Evolutionary conservation across 306 rosid species (phyloP).

Genomic region (Geum urbanum): DNA sequence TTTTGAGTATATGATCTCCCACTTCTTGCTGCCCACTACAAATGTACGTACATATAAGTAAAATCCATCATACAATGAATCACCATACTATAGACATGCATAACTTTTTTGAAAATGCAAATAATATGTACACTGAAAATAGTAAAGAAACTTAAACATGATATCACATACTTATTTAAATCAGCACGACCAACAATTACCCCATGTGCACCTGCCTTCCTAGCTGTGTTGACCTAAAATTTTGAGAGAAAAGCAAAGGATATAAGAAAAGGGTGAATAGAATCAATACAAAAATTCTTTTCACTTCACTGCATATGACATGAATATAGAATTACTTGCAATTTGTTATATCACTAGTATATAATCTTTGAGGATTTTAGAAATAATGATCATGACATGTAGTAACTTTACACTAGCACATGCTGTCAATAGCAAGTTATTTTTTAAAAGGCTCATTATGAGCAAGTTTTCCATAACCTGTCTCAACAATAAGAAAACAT

Average conservation of each 20-base stretch:
- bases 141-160: constrained; percentile 2
- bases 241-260: constrained; percentile 5
- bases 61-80: no score
- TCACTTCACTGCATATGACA: not conserved
- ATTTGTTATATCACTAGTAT: not conserved
- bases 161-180: constrained; percentile 57
- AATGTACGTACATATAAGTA: no score
- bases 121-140: not conserved
- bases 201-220: constrained; percentile 85
- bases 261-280: constrained; percentile 11
- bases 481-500: not conserved
- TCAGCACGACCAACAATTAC: constrained; percentile 98
- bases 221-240: constrained; percentile 77
- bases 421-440: not conserved
- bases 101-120: no score
- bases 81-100: no score
- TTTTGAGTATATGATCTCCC: no score
- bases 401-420: not conserved
- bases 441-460: not conserved
- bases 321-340: no score
- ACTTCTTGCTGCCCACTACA: no score
- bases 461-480: not conserved
- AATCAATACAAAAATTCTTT: not conserved
- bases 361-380: not conserved
- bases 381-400: not conserved